Evolutionary conservation across 1,284 basidiomycete genomes (phyloP), one percentile per base, ranked within the genome.

Genomic region (Cutaneotrichosporon mucoides): DNA sequence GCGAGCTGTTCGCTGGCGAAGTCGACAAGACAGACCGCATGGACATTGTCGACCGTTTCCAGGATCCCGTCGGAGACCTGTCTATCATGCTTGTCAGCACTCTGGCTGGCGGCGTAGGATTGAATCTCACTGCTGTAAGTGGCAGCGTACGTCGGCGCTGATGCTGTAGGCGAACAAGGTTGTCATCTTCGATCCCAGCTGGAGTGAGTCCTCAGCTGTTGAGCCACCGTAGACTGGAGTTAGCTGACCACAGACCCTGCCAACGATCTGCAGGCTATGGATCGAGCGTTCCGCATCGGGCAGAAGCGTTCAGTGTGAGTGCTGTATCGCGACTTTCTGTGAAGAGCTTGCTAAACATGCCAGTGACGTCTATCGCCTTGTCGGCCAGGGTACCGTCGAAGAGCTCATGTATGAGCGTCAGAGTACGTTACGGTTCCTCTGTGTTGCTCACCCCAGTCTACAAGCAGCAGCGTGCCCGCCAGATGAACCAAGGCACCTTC

Each of bases 221-320:
- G 41, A 47, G 24, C 7, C 36, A 12, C n/a, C 15, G n/a, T n/a
- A 12, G 34, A 7, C 41, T 79, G 77, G 76, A 79, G 76, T 78
- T 48, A 66, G 76, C 60, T 55, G 36, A 60, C 50, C 0, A 0
- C 44, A 77, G 76, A 79, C 53, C 77, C 77, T 1, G 77, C 77
- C 1, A 73, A 75, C 53, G 77, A 79, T 56, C 61, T 80, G 6
- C 79, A 80, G 63, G 76, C 77, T 0, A 77, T 77, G 76, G 81
- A 82, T 60, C 76, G 82, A 40, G 79, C 80, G 11, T 82, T 81
- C 55, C 75, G 81, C 3, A 81, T 83, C 51, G 82, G 82, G 5
- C 82, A 84, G 66, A 79, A 77, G 37, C 76, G 81, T 35, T 76
- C 81, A 5, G 82, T 84, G 57, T 77, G 57, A 63, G 37, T 24